These are phyloP conservation scores for Alternaria sp. DNA, from an alignment of 2,329 filamentous ascomycete genomes.

Conservation along the genomic window DNA sequence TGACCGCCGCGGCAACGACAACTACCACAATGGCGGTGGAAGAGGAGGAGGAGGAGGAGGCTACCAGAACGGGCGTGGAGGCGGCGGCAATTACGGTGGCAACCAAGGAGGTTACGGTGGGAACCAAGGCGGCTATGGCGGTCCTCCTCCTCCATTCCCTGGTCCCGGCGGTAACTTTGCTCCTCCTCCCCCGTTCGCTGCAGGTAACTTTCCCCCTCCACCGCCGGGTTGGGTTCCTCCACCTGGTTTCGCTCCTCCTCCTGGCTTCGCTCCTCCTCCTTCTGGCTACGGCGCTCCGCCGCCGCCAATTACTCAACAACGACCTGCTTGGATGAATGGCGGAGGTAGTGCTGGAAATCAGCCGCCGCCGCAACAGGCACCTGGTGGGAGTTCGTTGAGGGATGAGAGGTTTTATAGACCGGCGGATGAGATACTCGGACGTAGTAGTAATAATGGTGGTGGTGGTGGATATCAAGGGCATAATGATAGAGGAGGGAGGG, in stretches of 20 bases:
- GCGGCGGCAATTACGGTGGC: slow-evolving; percentile 33
- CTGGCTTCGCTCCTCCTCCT: slow-evolving; percentile 13
- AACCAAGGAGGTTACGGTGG: slow-evolving; percentile 27
- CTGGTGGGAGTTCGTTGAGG: slow-evolving; percentile 32
- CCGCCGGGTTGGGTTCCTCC: slow-evolving; percentile 31
- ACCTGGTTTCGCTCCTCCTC: slow-evolving; percentile 42
- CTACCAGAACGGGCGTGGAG: slow-evolving; percentile 33
- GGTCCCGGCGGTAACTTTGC: slow-evolving; percentile 19
- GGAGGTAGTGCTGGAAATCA: slow-evolving; percentile 14
- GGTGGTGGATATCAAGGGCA: slow-evolving; percentile 14
- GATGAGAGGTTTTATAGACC: slow-evolving; percentile 39
- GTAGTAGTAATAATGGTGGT: slow-evolving; percentile 28
- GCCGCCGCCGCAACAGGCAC: slow-evolving; percentile 31
- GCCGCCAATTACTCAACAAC: slow-evolving; percentile 9
- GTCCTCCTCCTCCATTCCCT: neutral
- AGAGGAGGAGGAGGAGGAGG: slow-evolving; percentile 24
- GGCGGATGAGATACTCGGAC: slow-evolving; percentile 34
- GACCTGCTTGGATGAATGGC: slow-evolving; percentile 33
- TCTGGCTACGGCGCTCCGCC: too few relatives aligned
- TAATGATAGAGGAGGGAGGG: slow-evolving; percentile 38
- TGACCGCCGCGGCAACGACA: slow-evolving; percentile 35
- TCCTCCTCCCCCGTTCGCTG: slow-evolving; percentile 32
- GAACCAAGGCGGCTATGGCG: slow-evolving; percentile 28
- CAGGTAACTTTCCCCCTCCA: slow-evolving; percentile 30
- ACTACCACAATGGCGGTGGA: slow-evolving; percentile 33